Base-by-base conservation (phyloP, 169 alveolate species). In the Plasmodium relictum region DNA sequence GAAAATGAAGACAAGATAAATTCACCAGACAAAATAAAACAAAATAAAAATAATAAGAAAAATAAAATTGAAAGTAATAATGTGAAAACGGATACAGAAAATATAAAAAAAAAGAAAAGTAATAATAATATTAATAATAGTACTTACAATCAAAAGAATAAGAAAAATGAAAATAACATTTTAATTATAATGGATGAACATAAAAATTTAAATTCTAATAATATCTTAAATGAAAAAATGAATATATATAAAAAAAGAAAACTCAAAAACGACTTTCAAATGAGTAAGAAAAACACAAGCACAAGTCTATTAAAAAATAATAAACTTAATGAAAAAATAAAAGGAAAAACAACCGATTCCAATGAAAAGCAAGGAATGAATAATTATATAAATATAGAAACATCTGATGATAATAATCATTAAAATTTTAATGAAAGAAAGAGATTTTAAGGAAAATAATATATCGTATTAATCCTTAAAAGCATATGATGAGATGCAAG, bases 191-290 rank as follows among this genome's bases (percentile, higher is more conserved):
- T 31, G 8, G 89, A 80, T 58, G 80, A 54, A n/a, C 54, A 80
- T n/a, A 39, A 65, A 14, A 54, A 26, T 45, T 16, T 66, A 16
- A 80, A 66, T 65, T 63, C 78, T 8, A 80, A 56, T 3, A 5
- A 65, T 39, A 54, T 18, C 5, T 41, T 56, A 9, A 80, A 80
- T 59, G 72, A 80, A 50, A 50, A 80, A 63, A 80, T 39, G 44
- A 50, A 80, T 1, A 42, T 80, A 58, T 80, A 31, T 66, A 80
- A 80, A 58, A 80, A 80, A 42, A 65, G 89, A 58, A 80, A 66
- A 65, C 18, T 80, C 44, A 63, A 66, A 80, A 68, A 66, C 50
- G 89, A 65, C 0, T 66, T 31, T 31, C 58, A 37, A 18, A 39
- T 48, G 16, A 71, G 31, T 66, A 66, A 65, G 37, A n/a, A 80